Base-by-base conservation (phyloP, 768 basidiomycete genomes). In the Tephrocybe sp. region DNA sequence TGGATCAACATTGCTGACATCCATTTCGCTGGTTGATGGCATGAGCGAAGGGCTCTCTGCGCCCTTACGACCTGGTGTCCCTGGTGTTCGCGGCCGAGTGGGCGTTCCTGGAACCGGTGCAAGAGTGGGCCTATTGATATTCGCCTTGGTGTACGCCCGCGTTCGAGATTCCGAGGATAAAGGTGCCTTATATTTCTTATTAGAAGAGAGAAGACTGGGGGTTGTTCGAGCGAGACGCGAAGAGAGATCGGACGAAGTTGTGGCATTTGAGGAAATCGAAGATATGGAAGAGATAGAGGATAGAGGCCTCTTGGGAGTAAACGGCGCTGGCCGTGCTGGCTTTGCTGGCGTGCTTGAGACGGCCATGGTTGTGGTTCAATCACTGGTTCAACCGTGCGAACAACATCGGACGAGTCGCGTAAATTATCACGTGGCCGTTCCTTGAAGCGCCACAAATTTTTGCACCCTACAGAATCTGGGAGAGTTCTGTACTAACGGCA, bases 111-210 rank as follows among this genome's bases (percentile, higher is more conserved):
- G 78, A 18, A 81, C 75, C 5, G 80, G 66, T 0, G 77, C 60
- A 2, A 82, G 66, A 12, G 67, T 60, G 8, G 69, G 63, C 52
- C 65, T 71, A 35, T 47, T 53, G n/a, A 49, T 12, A 5, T 53
- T 52, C 16, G 55, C 22, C 27, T 57, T 57, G 9, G 44, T 40
- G 27, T 7, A 55, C 42, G 7, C 40, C 27, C 60, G 47, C 9
- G 67, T 41, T 22, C 69, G 64, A 19, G 69, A 65, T 57, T 74
- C 79, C 47, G 59, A 60, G 12, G 84, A 84, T 13, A 88, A 64
- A 0, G 79, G 60, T 0, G 86, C 81, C 60, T 85, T 87, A 70
- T 84, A 87, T 62, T 84, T 85, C 72, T 84, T 87, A 58, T 77
- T 77, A 1, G 71, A 68, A 40, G 71, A 48, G 49, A 52, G 67